Evolutionary conservation across 768 basidiomycete genomes (phyloP).

Genomic region (Leccinellum rugosiceps): DNA sequence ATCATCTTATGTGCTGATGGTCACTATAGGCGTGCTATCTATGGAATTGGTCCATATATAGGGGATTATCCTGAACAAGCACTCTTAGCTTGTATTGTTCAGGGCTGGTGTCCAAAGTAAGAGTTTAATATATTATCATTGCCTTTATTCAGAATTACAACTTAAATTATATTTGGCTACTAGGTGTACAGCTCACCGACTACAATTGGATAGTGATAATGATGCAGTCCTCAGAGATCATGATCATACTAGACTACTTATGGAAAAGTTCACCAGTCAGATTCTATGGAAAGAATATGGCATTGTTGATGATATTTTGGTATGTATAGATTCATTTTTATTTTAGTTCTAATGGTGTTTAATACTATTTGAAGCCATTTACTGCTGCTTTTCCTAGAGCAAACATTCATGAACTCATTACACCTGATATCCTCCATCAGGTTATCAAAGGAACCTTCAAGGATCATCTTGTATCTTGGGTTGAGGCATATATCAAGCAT

Average conservation of each 20-base stretch:
- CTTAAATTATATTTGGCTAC: too few relatives aligned
- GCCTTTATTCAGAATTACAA: too few relatives aligned
- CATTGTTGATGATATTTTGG: background rate
- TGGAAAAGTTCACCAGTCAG: background rate
- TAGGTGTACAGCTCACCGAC: background rate
- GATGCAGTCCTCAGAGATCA: too few relatives aligned
- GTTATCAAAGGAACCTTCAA: background rate
- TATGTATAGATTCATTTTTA: background rate
- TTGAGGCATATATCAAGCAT: background rate
- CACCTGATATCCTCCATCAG: background rate
- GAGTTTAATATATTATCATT: background rate
- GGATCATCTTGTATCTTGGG: background rate
- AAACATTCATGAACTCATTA: background rate
- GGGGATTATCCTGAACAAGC: slow-evolving; percentile 40
- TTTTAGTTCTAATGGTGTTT: background rate
- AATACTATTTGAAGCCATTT: background rate
- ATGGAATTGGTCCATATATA: slow-evolving; percentile 37
- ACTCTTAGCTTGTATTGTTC: slow-evolving; percentile 11
- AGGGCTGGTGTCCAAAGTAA: background rate
- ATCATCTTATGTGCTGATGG: slow-evolving; percentile 20
- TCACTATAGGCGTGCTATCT: slow-evolving; percentile 9
- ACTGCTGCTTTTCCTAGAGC: background rate
- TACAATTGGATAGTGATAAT: background rate
- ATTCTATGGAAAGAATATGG: background rate
- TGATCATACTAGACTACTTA: background rate